phyloP scores from a whole-genome alignment of 139 green algal species.

The Volvox reticuliferus region DNA sequence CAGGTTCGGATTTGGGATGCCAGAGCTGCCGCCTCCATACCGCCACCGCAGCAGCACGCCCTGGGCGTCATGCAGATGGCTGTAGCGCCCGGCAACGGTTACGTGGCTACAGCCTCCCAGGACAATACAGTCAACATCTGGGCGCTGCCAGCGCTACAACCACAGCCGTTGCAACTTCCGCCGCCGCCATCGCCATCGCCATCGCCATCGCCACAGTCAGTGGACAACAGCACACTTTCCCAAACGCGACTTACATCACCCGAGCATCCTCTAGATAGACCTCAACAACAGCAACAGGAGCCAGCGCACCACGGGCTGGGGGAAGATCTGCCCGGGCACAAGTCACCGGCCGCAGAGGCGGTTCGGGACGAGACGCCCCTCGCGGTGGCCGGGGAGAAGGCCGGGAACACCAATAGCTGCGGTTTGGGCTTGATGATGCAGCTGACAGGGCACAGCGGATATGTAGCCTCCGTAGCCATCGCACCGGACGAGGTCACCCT shows the following conservation, averaged over 20 bases:
- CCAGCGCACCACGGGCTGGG: neutral
- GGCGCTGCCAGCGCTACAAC: neutral
- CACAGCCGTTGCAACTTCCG: no score
- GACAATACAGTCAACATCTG: constrained; percentile 32
- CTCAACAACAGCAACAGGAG: neutral
- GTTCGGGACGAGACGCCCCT: no score
- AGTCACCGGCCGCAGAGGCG: no score
- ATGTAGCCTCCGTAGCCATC: neutral
- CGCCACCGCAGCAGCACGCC: neutral
- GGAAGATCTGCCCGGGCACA: neutral
- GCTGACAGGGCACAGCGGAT: neutral
- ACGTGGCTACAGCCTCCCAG: neutral
- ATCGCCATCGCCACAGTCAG: neutral
- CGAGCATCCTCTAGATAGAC: neutral
- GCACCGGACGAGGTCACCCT: neutral
- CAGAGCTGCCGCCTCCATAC: neutral
- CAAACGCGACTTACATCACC: neutral
- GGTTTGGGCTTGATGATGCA: neutral
- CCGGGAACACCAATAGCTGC: no score
- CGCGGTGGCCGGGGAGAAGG: no score
- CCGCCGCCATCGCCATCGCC: neutral
- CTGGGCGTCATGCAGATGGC: neutral
- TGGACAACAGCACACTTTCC: neutral
- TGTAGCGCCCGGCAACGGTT: constrained; percentile 20
- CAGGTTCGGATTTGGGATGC: constrained; percentile 31